A percentile compares a stretch with the other conserved stretches of the same genome.
These are phyloP conservation scores for Amanita pallidorosea DNA, from an alignment of 768 basidiomycete genomes.

Conservation along the genomic window DNA sequence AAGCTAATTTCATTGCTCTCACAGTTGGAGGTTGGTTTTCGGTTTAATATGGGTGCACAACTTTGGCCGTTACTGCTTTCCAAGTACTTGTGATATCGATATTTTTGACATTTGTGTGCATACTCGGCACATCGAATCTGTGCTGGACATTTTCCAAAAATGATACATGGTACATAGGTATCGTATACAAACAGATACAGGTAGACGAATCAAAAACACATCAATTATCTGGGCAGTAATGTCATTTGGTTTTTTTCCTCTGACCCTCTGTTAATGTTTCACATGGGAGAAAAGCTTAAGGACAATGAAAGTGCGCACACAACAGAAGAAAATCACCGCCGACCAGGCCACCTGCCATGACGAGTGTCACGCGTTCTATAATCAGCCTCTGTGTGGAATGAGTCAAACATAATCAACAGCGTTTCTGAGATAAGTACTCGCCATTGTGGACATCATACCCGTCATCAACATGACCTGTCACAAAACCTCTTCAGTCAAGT, in stretches of 20 bases:
- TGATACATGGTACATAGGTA: no score
- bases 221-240: neutral
- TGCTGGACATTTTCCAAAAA: no score
- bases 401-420: neutral
- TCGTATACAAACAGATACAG: no score
- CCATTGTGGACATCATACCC: constrained; percentile 1
- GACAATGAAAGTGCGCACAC: neutral
- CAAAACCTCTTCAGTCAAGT: constrained; percentile 5
- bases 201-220: neutral
- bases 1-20: neutral
- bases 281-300: neutral
- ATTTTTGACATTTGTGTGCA: neutral
- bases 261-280: neutral
- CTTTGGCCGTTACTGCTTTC: neutral
- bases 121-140: no score
- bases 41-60: neutral
- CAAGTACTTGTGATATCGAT: neutral
- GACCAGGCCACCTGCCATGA: constrained; percentile 4
- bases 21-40: neutral
- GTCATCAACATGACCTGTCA: neutral
- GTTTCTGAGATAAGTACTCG: neutral
- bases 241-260: neutral
- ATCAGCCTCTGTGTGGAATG: neutral
- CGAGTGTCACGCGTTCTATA: constrained; percentile 5
- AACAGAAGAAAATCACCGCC: neutral